These are phyloP conservation scores for Xenosphaeropsis pyriputrescens DNA, from an alignment of 2,329 filamentous ascomycete species.

Conservation along the genomic window DNA sequence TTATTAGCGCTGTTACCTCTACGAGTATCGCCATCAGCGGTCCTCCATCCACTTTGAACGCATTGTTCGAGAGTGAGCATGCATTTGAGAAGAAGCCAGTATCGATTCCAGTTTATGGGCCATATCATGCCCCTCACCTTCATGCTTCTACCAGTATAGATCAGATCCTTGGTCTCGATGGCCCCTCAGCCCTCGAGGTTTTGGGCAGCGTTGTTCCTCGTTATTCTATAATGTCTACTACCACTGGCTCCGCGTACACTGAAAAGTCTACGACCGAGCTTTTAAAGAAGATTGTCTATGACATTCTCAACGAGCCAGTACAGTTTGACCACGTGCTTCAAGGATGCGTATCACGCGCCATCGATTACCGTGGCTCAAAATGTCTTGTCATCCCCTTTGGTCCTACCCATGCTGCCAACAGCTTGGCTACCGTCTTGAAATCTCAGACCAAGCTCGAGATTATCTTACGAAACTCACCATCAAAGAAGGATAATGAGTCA, in stretches of 20 bases:
- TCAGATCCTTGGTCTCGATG: conserved; percentile 28
- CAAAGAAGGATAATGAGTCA: conserved; percentile 3
- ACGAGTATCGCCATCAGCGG: conserved; percentile 37
- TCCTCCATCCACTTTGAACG: conserved; percentile 31
- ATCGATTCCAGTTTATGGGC: conserved; percentile 37
- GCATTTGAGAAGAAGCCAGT: conserved; percentile 26
- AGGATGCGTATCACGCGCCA: conserved; percentile 28
- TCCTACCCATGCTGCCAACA: conserved; percentile 31
- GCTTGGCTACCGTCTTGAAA: conserved; percentile 27
- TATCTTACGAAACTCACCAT: conserved; percentile 23
- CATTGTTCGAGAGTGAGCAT: conserved; percentile 23
- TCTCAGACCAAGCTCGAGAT: conserved; percentile 27
- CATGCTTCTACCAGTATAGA: conserved; percentile 28
- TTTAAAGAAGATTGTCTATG: conserved; percentile 22
- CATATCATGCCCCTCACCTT: conserved; percentile 41
- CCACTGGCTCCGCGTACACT: conserved; percentile 24
- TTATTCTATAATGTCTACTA: conserved; percentile 34
- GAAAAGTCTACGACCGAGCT: conserved; percentile 1
- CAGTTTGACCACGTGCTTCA: conserved; percentile 31
- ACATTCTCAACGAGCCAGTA: conserved; percentile 34
- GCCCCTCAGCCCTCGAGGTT: conserved; percentile 21
- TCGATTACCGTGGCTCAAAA: conserved; percentile 21
- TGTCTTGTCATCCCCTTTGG: conserved; percentile 34
- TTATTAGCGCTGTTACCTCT: conserved; percentile 35
- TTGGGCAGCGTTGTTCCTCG: conserved; percentile 27